Base-by-base conservation (phyloP, 306 rosid species). In the Erythrophleum fordii region DNA sequence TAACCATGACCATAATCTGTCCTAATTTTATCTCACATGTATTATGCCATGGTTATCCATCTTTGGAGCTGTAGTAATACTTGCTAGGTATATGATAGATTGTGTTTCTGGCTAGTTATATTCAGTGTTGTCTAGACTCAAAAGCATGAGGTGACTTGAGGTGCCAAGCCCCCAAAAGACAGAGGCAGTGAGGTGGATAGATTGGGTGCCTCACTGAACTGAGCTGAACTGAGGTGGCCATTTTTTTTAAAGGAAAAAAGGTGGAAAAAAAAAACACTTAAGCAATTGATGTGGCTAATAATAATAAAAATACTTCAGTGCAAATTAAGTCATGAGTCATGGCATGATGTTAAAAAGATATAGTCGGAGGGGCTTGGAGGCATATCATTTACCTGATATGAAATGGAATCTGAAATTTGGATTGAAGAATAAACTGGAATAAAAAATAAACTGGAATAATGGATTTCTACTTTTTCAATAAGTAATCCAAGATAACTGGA, bases 161-260 rank as follows among this genome's bases (percentile, higher is more conserved):
- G 39, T 34, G 69, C 35, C 58, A 29, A 11, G 42, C 4, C 23
- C 10, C 23, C 10, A 18, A 39, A 39, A 17, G 68, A 17, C 46
- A 26, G 28, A 69, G 58, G 39, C 18, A 42, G 41, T 13, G 6
- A 25, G 26, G 58, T 51, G 14, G 59, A n/a, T n/a, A n/a, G n/a
- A 53, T 69, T 48, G 12, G 41, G 35, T 41, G 59, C 48, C 52
- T 70, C n/a, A 58, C 25, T 59, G 76, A 79, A 55, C 52, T n/a
- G 17, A 37, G 44, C 35, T 7, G 7, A 51, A 51, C 23, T n/a
- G 41, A 45, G 61, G 44, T 72, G 61, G 29, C 41, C 62, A 9
- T 66, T 20, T 66, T 0, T n/a, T n/a, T n/a, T n/a, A n/a, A n/a
- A n/a, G n/a, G n/a, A n/a, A n/a, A 20, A 61, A 14, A 58, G 11